Conservation (phyloP, 2,329 filamentous ascomycete genomes). For the Claviceps sp. region DNA sequence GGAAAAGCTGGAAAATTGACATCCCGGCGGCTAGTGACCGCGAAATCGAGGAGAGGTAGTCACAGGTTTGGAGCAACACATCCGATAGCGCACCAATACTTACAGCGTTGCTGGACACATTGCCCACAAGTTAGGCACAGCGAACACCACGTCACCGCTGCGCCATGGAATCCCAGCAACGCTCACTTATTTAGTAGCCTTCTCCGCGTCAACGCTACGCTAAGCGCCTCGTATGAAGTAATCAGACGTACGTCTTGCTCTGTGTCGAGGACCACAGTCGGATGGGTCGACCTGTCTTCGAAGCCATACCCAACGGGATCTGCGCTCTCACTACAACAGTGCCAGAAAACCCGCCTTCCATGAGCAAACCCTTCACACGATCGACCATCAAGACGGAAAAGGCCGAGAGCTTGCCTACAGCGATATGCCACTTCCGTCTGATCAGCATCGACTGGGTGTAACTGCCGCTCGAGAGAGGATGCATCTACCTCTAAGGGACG, state of each 20-base stretch:
- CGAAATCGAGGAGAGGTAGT: too few species aligned
- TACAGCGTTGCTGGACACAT: not conserved
- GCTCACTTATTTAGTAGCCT: conserved; percentile 10
- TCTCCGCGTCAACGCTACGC: conserved; percentile 18
- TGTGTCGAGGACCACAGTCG: conserved; percentile 5
- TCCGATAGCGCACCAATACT: not conserved
- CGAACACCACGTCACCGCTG: conserved; percentile 1
- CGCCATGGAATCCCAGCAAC: conserved; percentile 2
- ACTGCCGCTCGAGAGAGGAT: conserved; percentile 29
- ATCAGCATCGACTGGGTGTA: conserved; percentile 19
- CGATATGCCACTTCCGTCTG: conserved; percentile 22
- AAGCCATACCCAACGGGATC: conserved; percentile 5
- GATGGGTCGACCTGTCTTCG: conserved; percentile 11
- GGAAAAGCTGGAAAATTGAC: too few species aligned
- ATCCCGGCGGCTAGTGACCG: too few species aligned
- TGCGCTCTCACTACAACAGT: conserved; percentile 5
- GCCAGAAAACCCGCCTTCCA: not conserved
- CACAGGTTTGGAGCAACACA: too few species aligned
- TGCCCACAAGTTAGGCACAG: not conserved
- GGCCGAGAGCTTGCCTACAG: conserved; percentile 22
- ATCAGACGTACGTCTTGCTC: conserved; percentile 3
- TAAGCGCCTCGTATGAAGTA: conserved; percentile 15
- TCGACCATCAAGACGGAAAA: conserved; percentile 15
- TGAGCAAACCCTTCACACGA: not conserved
- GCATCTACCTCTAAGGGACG: conserved; percentile 22